Conservation (phyloP, 441 rosid species). For the Macaranga tanarius region DNA sequence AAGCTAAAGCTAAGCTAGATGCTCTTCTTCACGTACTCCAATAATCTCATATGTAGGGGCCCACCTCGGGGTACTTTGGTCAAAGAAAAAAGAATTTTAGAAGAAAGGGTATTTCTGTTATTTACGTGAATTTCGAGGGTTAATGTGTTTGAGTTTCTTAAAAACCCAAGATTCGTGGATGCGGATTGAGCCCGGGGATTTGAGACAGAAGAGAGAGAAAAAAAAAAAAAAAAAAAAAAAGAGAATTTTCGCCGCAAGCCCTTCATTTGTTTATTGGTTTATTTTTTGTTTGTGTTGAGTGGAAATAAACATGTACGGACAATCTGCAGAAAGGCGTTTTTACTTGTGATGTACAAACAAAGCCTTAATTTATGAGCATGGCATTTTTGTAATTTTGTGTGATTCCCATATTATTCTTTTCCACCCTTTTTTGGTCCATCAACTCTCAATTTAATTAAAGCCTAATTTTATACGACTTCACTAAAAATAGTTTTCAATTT, state of each 20-base stretch:
- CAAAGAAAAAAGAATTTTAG: not conserved
- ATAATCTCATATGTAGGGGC: not conserved
- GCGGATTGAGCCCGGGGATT: constrained; percentile 12
- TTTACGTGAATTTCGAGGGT: not conserved
- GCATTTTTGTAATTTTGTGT: not conserved
- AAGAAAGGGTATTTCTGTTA: constrained; percentile 1
- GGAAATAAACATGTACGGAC: constrained; percentile 5
- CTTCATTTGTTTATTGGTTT: not conserved
- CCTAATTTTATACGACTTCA: no score
- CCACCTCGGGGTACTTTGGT: constrained; percentile 15
- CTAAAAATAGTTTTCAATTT: no score
- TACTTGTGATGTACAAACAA: not conserved
- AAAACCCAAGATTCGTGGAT: constrained; percentile 12
- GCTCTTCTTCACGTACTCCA: not conserved
- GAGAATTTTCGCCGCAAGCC: constrained; percentile 4
- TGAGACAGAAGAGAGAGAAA: not conserved
- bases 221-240: no score
- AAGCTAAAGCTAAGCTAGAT: not conserved
- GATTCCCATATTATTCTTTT: not conserved
- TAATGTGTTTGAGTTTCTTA: not conserved
- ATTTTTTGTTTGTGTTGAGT: not conserved
- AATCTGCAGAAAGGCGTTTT: not conserved
- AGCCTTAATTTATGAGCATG: not conserved
- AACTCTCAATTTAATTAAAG: no score
- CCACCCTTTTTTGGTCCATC: no score